Evolutionary conservation across 129 eudicot genomes (phyloP), one percentile per base, ranked within the genome.

Genomic region (Pseudognaphalium luteoalbum): DNA sequence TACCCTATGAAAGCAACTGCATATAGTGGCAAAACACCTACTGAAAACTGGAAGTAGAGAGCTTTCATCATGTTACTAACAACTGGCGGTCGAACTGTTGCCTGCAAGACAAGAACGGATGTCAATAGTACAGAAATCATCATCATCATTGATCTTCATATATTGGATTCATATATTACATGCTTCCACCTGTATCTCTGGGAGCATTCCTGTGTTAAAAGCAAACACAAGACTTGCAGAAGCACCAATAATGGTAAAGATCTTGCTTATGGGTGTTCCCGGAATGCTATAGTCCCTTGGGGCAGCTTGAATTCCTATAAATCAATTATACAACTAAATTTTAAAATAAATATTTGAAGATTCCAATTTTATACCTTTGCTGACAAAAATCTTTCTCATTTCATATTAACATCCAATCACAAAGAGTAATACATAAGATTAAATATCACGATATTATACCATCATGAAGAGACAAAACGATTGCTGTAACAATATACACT

Each of bases 131-230:
- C 34, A 19, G 7, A 72, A 73, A 72, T 22, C 50, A 44, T 66
- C 75, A 72, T 22, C 50, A 44, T 66, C 75, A 54, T 65, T 77
- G 10, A 60, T 60, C 50, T 65, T 76, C n/a, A n/a, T 29, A 65
- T 57, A 15, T 51, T 39, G 47, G 17, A 57, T 5, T 58, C 52
- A n/a, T 37, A 50, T 22, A 33, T 33, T 12, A 37, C n/a, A 47
- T 14, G 56, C 41, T 9, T 32, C 0, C 42, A 95, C 99, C 91
- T 95, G 99, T 50, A 95, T 95, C 81, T 95, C 99, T 19, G 99
- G 99, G 54, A 95, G 94, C 99, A 95, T 95, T 80, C 99, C 97
- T 7, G 99, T 94, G 80, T 91, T 94, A 83, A 91, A 91, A 14
- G 96, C 86, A 80, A 94, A 94, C 77, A 91, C 94, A 63, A 89